phyloP scores from a whole-genome alignment of 345 rosid genomes.

The Linum usitatissimum region DNA sequence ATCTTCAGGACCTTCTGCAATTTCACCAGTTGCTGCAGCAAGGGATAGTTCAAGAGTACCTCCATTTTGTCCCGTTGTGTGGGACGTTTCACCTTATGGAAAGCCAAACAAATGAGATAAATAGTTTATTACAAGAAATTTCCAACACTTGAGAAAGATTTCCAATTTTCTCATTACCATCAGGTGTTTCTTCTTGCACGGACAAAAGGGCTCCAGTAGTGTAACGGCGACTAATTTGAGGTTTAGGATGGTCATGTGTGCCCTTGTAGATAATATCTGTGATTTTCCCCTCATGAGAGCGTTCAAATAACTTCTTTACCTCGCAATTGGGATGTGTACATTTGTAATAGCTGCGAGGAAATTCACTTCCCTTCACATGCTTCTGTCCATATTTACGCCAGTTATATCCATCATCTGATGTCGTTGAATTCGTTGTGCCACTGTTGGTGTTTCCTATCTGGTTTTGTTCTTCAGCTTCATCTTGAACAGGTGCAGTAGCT shows the following conservation, averaged over 20 bases:
- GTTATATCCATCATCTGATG: slow-evolving; percentile 91
- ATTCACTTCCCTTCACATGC: slow-evolving; percentile 95
- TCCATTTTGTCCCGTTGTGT: slow-evolving; percentile 36
- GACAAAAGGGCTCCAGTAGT: slow-evolving; percentile 48
- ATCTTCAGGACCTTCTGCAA: slow-evolving; percentile 52
- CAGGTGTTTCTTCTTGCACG: slow-evolving; percentile 33
- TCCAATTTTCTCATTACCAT: slow-evolving; percentile 35
- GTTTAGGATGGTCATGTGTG: slow-evolving; percentile 93
- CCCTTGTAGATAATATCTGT: slow-evolving; percentile 93
- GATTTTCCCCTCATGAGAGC: slow-evolving; percentile 82
- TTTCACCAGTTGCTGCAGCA: slow-evolving; percentile 43
- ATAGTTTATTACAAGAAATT: not conserved
- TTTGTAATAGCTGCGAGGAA: slow-evolving; percentile 94
- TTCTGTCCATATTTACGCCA: slow-evolving; percentile 99
- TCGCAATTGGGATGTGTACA: slow-evolving; percentile 97
- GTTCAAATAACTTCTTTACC: slow-evolving; percentile 93
- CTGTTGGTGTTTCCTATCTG: slow-evolving; percentile 30
- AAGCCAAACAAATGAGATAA: slow-evolving; percentile 8
- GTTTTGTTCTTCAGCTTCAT: slow-evolving; percentile 53
- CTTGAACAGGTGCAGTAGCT: slow-evolving; percentile 36
- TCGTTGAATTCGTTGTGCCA: slow-evolving; percentile 21
- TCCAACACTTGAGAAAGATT: not conserved
- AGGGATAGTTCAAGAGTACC: slow-evolving; percentile 40
- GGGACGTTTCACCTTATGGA: slow-evolving; percentile 36
- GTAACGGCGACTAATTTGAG: slow-evolving; percentile 73